phyloP scores from a whole-genome alignment of 345 rosid genomes.

The Mangifera indica region DNA sequence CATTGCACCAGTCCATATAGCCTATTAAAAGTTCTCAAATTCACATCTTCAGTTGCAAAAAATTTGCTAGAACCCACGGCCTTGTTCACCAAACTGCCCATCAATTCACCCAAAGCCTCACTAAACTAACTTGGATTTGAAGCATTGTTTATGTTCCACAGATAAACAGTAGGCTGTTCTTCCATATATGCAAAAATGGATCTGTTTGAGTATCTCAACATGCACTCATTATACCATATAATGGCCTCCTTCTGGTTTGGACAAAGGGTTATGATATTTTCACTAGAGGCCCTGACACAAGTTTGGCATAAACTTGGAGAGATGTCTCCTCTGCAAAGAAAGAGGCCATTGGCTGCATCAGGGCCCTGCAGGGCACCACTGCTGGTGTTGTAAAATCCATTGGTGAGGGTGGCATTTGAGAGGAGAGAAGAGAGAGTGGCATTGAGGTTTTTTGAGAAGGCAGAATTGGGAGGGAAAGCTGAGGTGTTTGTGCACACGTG shows the following conservation, averaged over 20 bases:
- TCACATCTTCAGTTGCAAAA: constrained; percentile 12
- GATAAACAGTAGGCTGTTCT: constrained; percentile 6
- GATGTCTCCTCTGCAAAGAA: constrained; percentile 25
- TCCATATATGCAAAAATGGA: constrained; percentile 26
- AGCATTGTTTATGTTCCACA: constrained; percentile 16
- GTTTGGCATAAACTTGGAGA: background rate
- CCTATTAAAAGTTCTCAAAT: constrained; percentile 13
- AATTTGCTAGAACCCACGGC: constrained; percentile 28
- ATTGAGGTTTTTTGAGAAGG: constrained; percentile 25
- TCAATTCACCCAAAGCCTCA: background rate
- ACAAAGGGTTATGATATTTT: constrained; percentile 24
- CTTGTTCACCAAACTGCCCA: constrained; percentile 7
- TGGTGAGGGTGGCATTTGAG: background rate
- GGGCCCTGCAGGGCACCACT: constrained; percentile 9
- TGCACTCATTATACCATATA: constrained; percentile 30
- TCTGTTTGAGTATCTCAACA: constrained; percentile 40
- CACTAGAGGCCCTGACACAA: constrained; percentile 9
- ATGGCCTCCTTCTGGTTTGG: constrained; percentile 36
- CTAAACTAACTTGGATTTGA: constrained; percentile 25
- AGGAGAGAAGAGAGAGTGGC: constrained; percentile 20
- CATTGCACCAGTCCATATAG: constrained; percentile 49
- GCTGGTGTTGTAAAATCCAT: constrained; percentile 13
- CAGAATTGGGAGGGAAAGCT: background rate
- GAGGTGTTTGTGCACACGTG: background rate
- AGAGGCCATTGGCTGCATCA: constrained; percentile 12